These are phyloP conservation scores for Crithidia brevicula DNA, from an alignment of 208 protist genomes.

Conservation along the genomic window DNA sequence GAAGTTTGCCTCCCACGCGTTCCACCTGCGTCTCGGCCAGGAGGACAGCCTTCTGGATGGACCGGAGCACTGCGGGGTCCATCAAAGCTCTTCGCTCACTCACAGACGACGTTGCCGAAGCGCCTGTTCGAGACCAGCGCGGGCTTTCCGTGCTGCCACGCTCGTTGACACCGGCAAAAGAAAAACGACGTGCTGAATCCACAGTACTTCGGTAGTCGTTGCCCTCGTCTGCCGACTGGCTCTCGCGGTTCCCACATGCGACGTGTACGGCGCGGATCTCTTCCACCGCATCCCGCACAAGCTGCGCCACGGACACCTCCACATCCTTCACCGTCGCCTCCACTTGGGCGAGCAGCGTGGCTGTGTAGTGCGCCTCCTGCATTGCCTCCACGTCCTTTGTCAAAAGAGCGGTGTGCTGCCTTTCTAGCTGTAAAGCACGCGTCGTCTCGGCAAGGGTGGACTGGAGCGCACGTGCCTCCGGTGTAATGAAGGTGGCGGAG, in stretches of 20 bases:
- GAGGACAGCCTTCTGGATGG: conserved; percentile 44
- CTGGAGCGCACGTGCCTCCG: not conserved
- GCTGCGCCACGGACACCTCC: not conserved
- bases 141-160: too few species aligned
- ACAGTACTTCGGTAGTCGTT: too few species aligned
- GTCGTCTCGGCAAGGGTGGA: not conserved
- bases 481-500: not conserved
- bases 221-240: too few species aligned
- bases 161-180: too few species aligned
- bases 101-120: not conserved
- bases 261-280: not conserved
- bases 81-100: not conserved
- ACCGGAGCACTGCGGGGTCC: conserved; percentile 35
- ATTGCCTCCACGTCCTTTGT: conserved; percentile 16
- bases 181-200: not conserved
- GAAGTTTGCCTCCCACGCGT: conserved; percentile 18
- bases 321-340: conserved; percentile 6
- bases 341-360: conserved; percentile 5
- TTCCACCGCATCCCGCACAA: conserved; percentile 15
- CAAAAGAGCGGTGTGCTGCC: conserved; percentile 9
- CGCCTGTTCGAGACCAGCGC: not conserved
- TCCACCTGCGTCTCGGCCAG: conserved; percentile 64
- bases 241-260: too few species aligned
- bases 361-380: conserved; percentile 1
- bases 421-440: conserved; percentile 3